Evolutionary conservation across 768 basidiomycete species (phyloP).

Genomic region (Boletales sp.): DNA sequence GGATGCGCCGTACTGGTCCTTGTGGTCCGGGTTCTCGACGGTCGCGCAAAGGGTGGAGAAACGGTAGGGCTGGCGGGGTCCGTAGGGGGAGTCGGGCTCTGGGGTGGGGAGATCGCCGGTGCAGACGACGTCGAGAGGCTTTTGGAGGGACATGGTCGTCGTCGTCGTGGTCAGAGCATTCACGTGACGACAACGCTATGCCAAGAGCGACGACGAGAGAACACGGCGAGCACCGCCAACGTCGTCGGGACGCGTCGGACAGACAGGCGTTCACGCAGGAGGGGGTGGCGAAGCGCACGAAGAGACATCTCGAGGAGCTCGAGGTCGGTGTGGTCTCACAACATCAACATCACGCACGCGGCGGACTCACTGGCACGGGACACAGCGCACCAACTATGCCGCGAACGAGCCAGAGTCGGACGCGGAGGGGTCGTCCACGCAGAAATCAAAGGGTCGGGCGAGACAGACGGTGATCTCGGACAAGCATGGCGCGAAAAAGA

Average conservation of each 20-base stretch:
- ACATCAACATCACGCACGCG: background rate
- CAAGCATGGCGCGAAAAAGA: conserved; percentile 59
- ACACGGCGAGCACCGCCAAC: conserved; percentile 30
- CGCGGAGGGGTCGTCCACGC: conserved; percentile 18
- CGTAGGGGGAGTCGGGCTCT: conserved; percentile 72
- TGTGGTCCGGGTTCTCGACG: conserved; percentile 85
- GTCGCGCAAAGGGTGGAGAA: conserved; percentile 91
- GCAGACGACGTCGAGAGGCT: conserved; percentile 5
- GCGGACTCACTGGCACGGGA: background rate
- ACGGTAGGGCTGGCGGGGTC: conserved; percentile 70
- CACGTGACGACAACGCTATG: conserved; percentile 21
- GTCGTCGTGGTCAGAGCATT: background rate
- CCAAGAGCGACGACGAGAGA: conserved; percentile 20
- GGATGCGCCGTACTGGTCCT: conserved; percentile 93
- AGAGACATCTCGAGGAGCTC: conserved; percentile 78
- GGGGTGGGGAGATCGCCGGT: conserved; percentile 70
- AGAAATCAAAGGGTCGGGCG: conserved; percentile 56
- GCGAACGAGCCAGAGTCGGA: conserved; percentile 39
- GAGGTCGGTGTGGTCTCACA: conserved; percentile 54
- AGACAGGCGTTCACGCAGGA: conserved; percentile 53
- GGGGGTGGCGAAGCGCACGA: conserved; percentile 70
- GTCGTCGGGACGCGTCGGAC: conserved; percentile 8
- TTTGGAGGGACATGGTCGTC: conserved; percentile 8
- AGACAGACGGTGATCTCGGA: conserved; percentile 73
- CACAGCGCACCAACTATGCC: conserved; percentile 74